These are phyloP conservation scores for Thamnidium elegans DNA, from an alignment of 192 early-diverging fungal species.

Conservation along the genomic window DNA sequence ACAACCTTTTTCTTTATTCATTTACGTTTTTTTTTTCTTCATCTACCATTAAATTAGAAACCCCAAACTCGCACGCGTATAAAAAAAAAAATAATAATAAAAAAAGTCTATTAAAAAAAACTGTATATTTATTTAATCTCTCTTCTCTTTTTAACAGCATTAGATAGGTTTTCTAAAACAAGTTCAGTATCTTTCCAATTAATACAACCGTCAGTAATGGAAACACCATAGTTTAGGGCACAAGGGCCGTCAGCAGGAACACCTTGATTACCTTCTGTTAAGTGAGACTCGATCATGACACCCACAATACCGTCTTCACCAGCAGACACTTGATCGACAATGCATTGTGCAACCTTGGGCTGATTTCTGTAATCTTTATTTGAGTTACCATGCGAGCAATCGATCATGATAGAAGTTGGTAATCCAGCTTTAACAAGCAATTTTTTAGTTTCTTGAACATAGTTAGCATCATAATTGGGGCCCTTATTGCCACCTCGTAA, in stretches of 20 bases:
- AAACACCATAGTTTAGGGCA: conserved; percentile 80
- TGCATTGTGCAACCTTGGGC: conserved; percentile 61
- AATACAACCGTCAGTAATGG: conserved; percentile 94
- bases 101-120: too few species aligned
- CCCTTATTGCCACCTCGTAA: conserved; percentile 86
- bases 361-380: conserved; percentile 89
- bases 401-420: conserved; percentile 81
- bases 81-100: too few species aligned
- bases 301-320: conserved; percentile 71
- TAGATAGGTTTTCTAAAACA: conserved; percentile 72
- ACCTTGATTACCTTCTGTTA: conserved; percentile 83
- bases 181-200: conserved; percentile 77
- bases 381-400: conserved; percentile 94
- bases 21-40: background rate
- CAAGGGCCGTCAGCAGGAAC: conserved; percentile 63
- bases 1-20: background rate
- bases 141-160: conserved; percentile 68
- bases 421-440: conserved; percentile 61
- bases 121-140: background rate
- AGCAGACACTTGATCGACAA: conserved; percentile 71
- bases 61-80: too few species aligned
- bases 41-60: too few species aligned
- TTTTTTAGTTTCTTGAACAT: conserved; percentile 35
- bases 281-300: conserved; percentile 93
- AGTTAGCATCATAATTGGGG: conserved; percentile 76